Percentiles rank a stretch among this genome's conserved stretches.
Evolutionary conservation across 352 stramenopile genomes (phyloP).

Genomic region (Globisporangium heterothallicum): DNA sequence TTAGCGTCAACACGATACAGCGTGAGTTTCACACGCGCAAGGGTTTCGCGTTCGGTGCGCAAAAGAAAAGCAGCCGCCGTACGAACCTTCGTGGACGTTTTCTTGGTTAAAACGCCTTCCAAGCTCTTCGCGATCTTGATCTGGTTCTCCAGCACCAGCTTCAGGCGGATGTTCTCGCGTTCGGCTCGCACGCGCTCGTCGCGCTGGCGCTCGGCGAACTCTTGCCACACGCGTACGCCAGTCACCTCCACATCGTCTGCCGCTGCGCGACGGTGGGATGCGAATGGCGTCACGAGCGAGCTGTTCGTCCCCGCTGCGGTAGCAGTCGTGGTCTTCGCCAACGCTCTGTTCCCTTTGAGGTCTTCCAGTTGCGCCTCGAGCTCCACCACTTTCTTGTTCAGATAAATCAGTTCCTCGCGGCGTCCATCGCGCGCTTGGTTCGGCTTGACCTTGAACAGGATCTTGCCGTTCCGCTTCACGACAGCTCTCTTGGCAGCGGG

Average conservation of each 20-base stretch:
- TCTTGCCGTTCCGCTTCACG: slow-evolving; percentile 12
- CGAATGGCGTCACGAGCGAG: not conserved
- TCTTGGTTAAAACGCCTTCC: slow-evolving; percentile 11
- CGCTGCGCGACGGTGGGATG: too few species aligned
- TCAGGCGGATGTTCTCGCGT: slow-evolving; percentile 17
- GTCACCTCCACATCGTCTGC: not conserved
- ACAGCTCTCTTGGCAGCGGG: slow-evolving; percentile 7
- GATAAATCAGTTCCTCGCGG: slow-evolving; percentile 35
- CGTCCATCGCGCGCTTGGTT: slow-evolving; percentile 33
- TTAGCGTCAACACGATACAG: not conserved
- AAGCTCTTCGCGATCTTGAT: slow-evolving; percentile 19
- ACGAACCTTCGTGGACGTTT: slow-evolving; percentile 12
- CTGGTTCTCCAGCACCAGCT: slow-evolving; percentile 17
- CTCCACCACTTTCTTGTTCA: slow-evolving; percentile 33
- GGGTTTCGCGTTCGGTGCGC: too few species aligned
- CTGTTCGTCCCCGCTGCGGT: not conserved
- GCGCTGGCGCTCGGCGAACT: slow-evolving; percentile 34
- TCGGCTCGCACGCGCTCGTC: slow-evolving; percentile 17
- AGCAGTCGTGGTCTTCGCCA: not conserved
- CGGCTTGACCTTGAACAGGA: slow-evolving; percentile 27
- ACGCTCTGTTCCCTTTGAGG: slow-evolving; percentile 12
- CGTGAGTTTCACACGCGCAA: not conserved
- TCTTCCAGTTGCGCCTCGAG: slow-evolving; percentile 31
- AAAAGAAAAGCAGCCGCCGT: not conserved
- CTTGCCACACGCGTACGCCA: slow-evolving; percentile 24